These are phyloP conservation scores for Tetrahymena malaccensis DNA, from an alignment of 73 alveolate species.

Conservation along the genomic window DNA sequence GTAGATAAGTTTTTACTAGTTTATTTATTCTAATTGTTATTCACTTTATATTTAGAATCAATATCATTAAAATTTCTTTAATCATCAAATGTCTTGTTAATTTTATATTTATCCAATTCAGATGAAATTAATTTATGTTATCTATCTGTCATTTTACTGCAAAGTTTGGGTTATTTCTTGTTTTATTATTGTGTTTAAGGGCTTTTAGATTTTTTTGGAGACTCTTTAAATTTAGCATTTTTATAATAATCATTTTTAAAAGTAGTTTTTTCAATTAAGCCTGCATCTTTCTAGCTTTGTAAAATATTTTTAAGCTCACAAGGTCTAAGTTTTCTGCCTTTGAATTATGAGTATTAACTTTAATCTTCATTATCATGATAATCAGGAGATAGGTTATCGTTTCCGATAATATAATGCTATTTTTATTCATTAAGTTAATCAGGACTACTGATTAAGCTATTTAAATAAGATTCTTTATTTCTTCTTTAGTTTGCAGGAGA, in stretches of 20 bases:
- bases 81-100: neutral
- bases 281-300: neutral
- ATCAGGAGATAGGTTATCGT: neutral
- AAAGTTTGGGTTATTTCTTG: neutral
- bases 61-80: neutral
- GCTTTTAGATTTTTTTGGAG: neutral
- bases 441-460: neutral
- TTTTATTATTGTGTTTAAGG: neutral
- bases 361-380: neutral
- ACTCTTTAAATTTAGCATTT: neutral
- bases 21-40: too few species aligned
- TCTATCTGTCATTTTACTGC: neutral
- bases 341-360: neutral
- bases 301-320: neutral
- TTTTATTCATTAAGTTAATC: neutral
- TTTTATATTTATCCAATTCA: neutral
- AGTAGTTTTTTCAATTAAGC: neutral
- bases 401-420: neutral
- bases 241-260: neutral
- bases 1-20: neutral
- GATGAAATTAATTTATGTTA: too few species aligned
- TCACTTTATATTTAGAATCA: neutral
- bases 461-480: neutral
- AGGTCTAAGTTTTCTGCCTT: neutral
- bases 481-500: neutral